A percentile compares a stretch with the other conserved stretches of the same genome.
Evolutionary conservation across 164 flowering plant species (phyloP).

Genomic region (Dillenia suffruticosa): DNA sequence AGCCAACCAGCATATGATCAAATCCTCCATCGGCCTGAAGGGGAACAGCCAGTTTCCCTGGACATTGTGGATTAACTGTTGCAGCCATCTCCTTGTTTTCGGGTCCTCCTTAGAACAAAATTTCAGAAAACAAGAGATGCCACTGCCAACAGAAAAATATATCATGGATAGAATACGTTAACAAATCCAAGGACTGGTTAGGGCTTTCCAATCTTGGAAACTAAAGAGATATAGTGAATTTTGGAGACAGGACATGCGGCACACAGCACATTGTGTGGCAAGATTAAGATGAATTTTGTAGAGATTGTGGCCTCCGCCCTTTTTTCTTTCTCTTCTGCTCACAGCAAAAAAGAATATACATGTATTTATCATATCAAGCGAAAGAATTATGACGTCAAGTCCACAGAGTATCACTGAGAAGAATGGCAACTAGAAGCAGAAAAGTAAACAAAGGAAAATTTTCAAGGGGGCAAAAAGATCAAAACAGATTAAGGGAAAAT

Average conservation of each 20-base stretch:
- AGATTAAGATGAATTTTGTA: neutral
- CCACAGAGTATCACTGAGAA: too few relatives aligned
- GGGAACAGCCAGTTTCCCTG: constrained; percentile 42
- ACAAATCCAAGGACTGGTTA: neutral
- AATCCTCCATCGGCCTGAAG: constrained; percentile 57
- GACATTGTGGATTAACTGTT: constrained; percentile 58
- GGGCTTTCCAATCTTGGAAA: neutral
- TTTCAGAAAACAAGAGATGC: neutral
- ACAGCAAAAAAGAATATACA: too few relatives aligned
- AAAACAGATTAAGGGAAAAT: neutral
- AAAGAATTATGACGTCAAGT: too few relatives aligned
- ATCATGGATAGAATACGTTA: neutral
- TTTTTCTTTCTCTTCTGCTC: too few relatives aligned
- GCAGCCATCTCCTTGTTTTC: constrained; percentile 70
- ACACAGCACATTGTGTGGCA: neutral
- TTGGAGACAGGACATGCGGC: neutral
- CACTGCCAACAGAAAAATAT: neutral
- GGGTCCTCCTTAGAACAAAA: constrained; percentile 54
- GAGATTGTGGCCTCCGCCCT: too few relatives aligned
- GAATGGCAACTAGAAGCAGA: neutral
- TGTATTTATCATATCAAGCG: too few relatives aligned
- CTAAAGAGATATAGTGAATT: neutral
- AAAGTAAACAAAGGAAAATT: neutral
- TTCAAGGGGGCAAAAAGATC: neutral
- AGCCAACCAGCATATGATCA: constrained; percentile 58